A percentile compares a stretch with the other conserved stretches of the same genome.
Evolutionary conservation across 179 eudicot genomes (phyloP).

Genomic region (Beta lomatogona): DNA sequence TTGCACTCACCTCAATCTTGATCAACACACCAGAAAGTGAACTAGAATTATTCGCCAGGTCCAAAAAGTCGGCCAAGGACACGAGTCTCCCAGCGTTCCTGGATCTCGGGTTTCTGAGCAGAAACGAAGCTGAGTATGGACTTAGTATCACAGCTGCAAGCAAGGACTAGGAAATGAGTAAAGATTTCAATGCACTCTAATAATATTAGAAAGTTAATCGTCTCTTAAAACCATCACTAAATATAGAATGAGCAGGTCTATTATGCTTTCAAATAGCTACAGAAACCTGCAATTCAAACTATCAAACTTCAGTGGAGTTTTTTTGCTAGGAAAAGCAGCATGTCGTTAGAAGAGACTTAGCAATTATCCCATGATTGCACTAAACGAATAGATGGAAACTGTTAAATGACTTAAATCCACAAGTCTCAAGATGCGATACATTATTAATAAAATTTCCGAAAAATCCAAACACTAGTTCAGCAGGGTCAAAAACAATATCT

Average conservation of each 20-base stretch:
- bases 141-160: slow-evolving; percentile 67
- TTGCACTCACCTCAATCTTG: slow-evolving; percentile 71
- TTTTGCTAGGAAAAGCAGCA: not conserved
- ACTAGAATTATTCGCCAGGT: slow-evolving; percentile 54
- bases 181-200: not conserved
- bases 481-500: too few relatives aligned
- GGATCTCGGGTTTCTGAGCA: slow-evolving; percentile 64
- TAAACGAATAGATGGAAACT: too few relatives aligned
- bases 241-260: too few relatives aligned
- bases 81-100: slow-evolving; percentile 59
- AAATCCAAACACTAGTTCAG: too few relatives aligned
- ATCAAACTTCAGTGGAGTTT: not conserved
- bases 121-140: slow-evolving; percentile 39
- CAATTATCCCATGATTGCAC: too few relatives aligned
- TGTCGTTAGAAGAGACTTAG: too few relatives aligned
- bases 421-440: too few relatives aligned
- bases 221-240: not conserved
- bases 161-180: slow-evolving; percentile 11
- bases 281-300: not conserved
- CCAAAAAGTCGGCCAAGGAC: slow-evolving; percentile 62
- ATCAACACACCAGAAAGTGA: slow-evolving; percentile 71
- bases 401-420: too few relatives aligned
- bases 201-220: not conserved
- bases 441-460: too few relatives aligned
- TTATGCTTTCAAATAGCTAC: not conserved